Percentiles rank a stretch among this genome's conserved stretches.
These are phyloP conservation scores for Starmerella sirachaensis DNA, from an alignment of 805 yeast genomes.

Conservation along the genomic window DNA sequence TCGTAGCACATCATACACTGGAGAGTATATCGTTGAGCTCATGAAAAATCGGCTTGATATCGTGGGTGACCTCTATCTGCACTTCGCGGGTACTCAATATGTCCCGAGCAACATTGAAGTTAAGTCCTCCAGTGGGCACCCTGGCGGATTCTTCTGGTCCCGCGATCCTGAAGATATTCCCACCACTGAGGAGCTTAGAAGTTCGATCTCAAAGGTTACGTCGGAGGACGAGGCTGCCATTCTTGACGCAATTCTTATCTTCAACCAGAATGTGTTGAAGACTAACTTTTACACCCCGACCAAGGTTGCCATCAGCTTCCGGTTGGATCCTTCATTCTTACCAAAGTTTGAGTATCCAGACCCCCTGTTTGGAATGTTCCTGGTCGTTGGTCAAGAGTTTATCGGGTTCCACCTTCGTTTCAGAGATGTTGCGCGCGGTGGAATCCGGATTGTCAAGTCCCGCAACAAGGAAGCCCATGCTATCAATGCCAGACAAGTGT, in stretches of 20 bases:
- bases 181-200: constrained; percentile 48
- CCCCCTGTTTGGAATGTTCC: constrained; percentile 86
- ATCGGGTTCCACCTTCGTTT: constrained; percentile 96
- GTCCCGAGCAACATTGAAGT: constrained; percentile 36
- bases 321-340: constrained; percentile 75
- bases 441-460: constrained; percentile 87
- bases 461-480: constrained; percentile 75
- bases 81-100: constrained; percentile 85
- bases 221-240: constrained; percentile 72
- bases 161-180: constrained; percentile 31
- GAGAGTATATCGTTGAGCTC: constrained; percentile 65
- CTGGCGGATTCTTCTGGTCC: constrained; percentile 24
- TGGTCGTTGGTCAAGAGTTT: constrained; percentile 91
- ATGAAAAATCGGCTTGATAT: constrained; percentile 58
- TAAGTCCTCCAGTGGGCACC: constrained; percentile 3
- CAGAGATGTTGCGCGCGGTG: constrained; percentile 96
- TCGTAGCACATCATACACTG: constrained; percentile 86
- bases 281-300: constrained; percentile 90
- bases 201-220: constrained; percentile 43
- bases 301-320: constrained; percentile 87
- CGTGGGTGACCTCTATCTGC: constrained; percentile 72
- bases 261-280: constrained; percentile 78
- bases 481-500: constrained; percentile 72
- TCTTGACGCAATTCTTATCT: constrained; percentile 65
- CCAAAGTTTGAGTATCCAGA: constrained; percentile 83